Base-by-base conservation (phyloP, 1,284 basidiomycete species). In the Vanrija humicola region DNA sequence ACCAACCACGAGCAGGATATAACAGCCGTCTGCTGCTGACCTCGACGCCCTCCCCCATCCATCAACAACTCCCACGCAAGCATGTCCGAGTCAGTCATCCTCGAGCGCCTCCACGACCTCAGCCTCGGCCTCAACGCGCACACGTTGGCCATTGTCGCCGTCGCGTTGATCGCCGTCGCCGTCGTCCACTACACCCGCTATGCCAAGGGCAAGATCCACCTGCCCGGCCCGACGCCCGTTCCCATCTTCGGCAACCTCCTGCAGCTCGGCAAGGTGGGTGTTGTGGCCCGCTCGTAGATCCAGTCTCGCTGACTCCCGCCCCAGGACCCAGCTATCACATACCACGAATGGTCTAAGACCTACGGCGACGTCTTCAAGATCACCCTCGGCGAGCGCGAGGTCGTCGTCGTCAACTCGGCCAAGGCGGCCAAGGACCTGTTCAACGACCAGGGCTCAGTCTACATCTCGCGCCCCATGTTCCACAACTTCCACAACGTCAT, bases 331-430 rank as follows among this genome's bases (percentile, higher is more conserved):
- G 59, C 59, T 8, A 50, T 54, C 15, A 61, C 59, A 3, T 46
- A 51, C 48, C 50, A 61, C 55, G 34, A 61, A 49, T 61, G 59
- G 59, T 43, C 43, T 38, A 61, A 61, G 43, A 61, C 44, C 43
- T 61, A 61, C 52, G 59, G 59, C 40, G 52, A 50, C 40, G 59
- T 61, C 29, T 61, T 52, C 59, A 61, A 61, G 59, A 55, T 61
- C 14, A 61, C 55, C 0, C 52, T 61, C 40, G 59, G 59, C 55
- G 59, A 61, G 52, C 59, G 59, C 21, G 59, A 61, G 59, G 45
- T 61, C 21, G 50, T 61, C 43, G 47, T 61, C 50, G 53, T 61
- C 52, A 61, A 61, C 59, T 46, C 55, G 8, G 59, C 59, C 39
- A 43, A 51, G 59, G 59, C 52, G 0, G 50, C 55, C 38, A 61